These are phyloP conservation scores for Solanum tarijense DNA, from an alignment of 257 asterid genomes.

Conservation along the genomic window DNA sequence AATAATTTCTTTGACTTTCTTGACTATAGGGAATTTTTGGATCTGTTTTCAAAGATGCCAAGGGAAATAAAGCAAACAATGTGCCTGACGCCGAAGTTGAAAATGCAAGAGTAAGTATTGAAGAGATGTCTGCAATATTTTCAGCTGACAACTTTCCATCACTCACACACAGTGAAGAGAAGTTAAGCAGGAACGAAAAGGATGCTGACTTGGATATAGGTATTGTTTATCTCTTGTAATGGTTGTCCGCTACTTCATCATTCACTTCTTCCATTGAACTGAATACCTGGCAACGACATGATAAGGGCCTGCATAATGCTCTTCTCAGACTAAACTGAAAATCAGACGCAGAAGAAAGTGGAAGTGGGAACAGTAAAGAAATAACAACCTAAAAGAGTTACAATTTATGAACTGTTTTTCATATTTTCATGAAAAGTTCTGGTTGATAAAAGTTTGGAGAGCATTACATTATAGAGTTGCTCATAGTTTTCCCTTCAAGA, in stretches of 20 bases:
- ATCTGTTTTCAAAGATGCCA: constrained; percentile 58
- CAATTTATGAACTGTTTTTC: not conserved
- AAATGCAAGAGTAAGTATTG: constrained; percentile 40
- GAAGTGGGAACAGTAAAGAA: not conserved
- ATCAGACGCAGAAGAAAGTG: not conserved
- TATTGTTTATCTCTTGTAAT: constrained; percentile 8
- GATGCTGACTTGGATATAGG: constrained; percentile 67
- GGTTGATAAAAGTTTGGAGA: not conserved
- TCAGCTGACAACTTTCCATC: constrained; percentile 48
- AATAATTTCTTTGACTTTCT: constrained; percentile 1
- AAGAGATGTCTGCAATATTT: constrained; percentile 47
- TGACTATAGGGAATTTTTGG: constrained; percentile 58
- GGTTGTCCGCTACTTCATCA: not conserved
- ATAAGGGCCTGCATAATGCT: not conserved
- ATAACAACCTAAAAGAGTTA: not conserved
- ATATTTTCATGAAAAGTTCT: not conserved
- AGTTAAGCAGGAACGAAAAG: constrained; percentile 20
- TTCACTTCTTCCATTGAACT: not conserved
- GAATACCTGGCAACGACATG: not conserved
- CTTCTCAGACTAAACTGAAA: not conserved
- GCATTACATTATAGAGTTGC: not conserved
- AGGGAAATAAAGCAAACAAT: constrained; percentile 40
- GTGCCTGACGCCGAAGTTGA: constrained; percentile 34
- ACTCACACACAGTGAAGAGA: constrained; percentile 37
- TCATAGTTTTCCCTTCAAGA: not conserved